Evolutionary conservation across 192 early-diverging fungal species (phyloP).

Genomic region (Rhizoclosmatium globosum): DNA sequence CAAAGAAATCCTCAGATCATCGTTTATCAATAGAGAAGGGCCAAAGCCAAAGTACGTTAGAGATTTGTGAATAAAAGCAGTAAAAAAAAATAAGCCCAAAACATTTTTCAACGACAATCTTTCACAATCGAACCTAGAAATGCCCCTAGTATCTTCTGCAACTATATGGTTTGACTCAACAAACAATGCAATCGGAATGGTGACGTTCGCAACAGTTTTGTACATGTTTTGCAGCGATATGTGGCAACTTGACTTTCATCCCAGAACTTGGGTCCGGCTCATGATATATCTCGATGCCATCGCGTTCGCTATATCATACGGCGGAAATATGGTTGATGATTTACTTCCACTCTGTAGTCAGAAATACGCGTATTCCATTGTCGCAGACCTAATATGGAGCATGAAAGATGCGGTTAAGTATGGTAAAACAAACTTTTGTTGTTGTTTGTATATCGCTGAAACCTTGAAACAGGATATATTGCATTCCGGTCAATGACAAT

Average conservation of each 20-base stretch:
- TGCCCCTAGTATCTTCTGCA: neutral
- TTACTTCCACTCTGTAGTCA: slow-evolving; percentile 14
- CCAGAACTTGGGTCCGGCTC: slow-evolving; percentile 8
- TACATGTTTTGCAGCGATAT: slow-evolving; percentile 8
- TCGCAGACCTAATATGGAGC: slow-evolving; percentile 20
- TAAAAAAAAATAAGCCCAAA: too few species aligned
- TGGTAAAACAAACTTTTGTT: neutral
- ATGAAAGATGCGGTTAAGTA: slow-evolving; percentile 24
- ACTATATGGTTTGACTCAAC: neutral
- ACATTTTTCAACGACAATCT: too few species aligned
- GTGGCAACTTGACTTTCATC: neutral
- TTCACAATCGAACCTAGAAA: too few species aligned
- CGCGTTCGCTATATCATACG: neutral
- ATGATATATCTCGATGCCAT: slow-evolving; percentile 22
- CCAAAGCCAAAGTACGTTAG: neutral
- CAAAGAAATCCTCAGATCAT: too few species aligned
- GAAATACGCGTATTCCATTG: neutral
- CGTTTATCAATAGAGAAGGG: neutral
- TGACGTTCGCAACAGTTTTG: slow-evolving; percentile 19
- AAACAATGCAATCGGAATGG: slow-evolving; percentile 7
- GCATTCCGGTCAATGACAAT: slow-evolving; percentile 1
- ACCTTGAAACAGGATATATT: neutral
- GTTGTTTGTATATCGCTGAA: neutral
- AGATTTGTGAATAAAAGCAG: too few species aligned
- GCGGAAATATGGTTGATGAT: neutral